Percentiles rank a stretch among this genome's conserved stretches.
phyloP scores from a whole-genome alignment of 2,329 filamentous ascomycete genomes.

The Microascus cirrosus region DNA sequence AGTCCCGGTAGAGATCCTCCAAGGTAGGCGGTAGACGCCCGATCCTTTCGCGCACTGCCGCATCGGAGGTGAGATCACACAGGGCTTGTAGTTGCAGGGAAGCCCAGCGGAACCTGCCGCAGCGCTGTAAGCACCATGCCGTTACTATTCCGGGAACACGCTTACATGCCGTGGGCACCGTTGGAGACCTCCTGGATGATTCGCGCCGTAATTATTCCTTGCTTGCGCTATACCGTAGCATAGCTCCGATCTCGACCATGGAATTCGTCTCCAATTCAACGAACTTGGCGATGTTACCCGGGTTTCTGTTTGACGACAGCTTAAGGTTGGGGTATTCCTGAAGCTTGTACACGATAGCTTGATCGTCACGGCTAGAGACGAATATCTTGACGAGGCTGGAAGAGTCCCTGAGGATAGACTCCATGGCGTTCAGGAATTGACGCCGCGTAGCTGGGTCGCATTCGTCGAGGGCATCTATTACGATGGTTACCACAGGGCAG shows the following conservation, averaged over 20 bases:
- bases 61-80: background rate
- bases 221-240: background rate
- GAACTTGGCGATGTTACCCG: background rate
- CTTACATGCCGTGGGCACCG: conserved; percentile 4
- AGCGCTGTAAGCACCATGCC: background rate
- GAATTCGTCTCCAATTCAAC: background rate
- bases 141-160: background rate
- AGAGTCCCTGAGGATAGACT: conserved; percentile 1
- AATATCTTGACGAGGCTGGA: conserved; percentile 6
- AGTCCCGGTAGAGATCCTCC: conserved; percentile 3
- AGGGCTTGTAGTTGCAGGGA: conserved; percentile 5
- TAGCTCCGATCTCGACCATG: background rate
- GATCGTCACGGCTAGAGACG: conserved; percentile 7
- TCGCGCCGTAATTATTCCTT: background rate
- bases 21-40: conserved; percentile 2
- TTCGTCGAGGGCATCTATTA: conserved; percentile 6
- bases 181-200: background rate
- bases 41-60: conserved; percentile 2
- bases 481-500: conserved; percentile 1
- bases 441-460: background rate
- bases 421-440: conserved; percentile 2
- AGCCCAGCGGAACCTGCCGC: conserved; percentile 6
- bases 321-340: background rate
- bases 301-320: conserved; percentile 3
- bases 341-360: conserved; percentile 6